Percentiles rank a stretch among this genome's conserved stretches.
Conservation (phyloP, 73 alveolate genomes). For the Blepharisma stoltei region DNA sequence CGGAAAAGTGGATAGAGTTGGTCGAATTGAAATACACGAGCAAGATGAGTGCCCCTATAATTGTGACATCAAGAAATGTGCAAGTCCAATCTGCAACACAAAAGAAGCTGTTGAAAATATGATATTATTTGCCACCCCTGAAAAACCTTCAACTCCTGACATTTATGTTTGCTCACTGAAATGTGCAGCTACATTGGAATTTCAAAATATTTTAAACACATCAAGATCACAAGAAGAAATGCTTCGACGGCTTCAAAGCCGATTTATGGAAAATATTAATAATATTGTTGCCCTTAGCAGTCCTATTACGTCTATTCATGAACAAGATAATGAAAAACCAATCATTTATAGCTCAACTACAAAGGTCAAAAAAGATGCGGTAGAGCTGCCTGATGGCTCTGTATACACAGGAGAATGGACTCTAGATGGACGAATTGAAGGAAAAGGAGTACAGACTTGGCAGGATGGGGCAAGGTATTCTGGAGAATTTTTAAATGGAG, state of each 20-base stretch:
- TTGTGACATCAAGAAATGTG: slow-evolving; percentile 32
- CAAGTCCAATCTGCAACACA: neutral
- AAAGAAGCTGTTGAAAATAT: slow-evolving; percentile 30
- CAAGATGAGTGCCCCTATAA: slow-evolving; percentile 30
- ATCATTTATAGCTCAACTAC: neutral
- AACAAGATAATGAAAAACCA: slow-evolving; percentile 2
- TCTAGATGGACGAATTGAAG: slow-evolving; percentile 61
- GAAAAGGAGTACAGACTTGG: slow-evolving; percentile 72
- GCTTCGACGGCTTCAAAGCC: slow-evolving; percentile 8
- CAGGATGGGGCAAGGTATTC: slow-evolving; percentile 67
- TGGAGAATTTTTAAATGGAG: slow-evolving; percentile 35
- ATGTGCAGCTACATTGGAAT: slow-evolving; percentile 33
- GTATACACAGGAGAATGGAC: slow-evolving; percentile 75
- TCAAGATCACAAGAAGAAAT: slow-evolving; percentile 21
- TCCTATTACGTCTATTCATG: slow-evolving; percentile 9
- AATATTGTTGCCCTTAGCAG: neutral
- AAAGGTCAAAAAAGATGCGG: slow-evolving; percentile 5
- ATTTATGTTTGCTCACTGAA: slow-evolving; percentile 26
- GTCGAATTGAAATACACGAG: slow-evolving; percentile 25
- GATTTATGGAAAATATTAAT: neutral
- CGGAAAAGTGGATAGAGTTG: slow-evolving; percentile 12
- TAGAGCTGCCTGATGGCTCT: slow-evolving; percentile 39
- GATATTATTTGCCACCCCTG: slow-evolving; percentile 31
- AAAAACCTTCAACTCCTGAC: neutral
- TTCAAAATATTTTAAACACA: slow-evolving; percentile 3